Evolutionary conservation across 495 filamentous ascomycete genomes (phyloP), one percentile per base, ranked within the genome.

Genomic region (Lindgomyces ingoldianus): DNA sequence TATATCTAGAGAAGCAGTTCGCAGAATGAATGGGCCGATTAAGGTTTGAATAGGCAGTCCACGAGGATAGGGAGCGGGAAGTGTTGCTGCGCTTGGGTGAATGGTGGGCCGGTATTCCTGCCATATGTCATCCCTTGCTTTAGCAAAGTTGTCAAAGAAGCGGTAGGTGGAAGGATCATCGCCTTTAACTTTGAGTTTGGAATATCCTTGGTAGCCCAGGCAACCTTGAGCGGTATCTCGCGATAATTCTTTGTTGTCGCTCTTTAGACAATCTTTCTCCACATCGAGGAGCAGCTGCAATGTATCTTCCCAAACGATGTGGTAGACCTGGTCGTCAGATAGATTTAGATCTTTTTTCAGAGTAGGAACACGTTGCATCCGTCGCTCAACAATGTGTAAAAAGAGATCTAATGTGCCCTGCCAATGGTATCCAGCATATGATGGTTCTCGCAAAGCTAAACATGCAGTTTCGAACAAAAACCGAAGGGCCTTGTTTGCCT

Each of bases 101-200:
- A 51, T 33, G 19, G 60, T 60, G 11, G 45, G 66, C n/a, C 66
- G 60, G 53, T 50, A 57, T 30, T 36, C 33, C 8, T 44, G 36
- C 66, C 66, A 69, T 1, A 69, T 12, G 4, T 57, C 22, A 47
- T 69, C 56, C 25, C 66, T 47, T 12, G 60, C 66, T 27, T 50
- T 47, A 3, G 66, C 66, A 16, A 69, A 30, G 19, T 69, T 47
- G 33, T 69, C 66, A n/a, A 60, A 26, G 30, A 69, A 69, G 1
- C 29, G 55, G 44, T 60, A 65, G 1, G 60, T 61, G 1, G 66
- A 54, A 1, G 58, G 41, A 21, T 26, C 21, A 0, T 21, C 41
- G 22, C 50, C 29, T 24, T 33, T 21, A n/a, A 60, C 25, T 10
- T 26, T n/a, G 25, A 11, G 26, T 1, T 25, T 11, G 0, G 25